Percentiles rank a stretch among this genome's conserved stretches.
Conservation (phyloP, 352 stramenopile genomes). For the Pythium rishiriense region DNA sequence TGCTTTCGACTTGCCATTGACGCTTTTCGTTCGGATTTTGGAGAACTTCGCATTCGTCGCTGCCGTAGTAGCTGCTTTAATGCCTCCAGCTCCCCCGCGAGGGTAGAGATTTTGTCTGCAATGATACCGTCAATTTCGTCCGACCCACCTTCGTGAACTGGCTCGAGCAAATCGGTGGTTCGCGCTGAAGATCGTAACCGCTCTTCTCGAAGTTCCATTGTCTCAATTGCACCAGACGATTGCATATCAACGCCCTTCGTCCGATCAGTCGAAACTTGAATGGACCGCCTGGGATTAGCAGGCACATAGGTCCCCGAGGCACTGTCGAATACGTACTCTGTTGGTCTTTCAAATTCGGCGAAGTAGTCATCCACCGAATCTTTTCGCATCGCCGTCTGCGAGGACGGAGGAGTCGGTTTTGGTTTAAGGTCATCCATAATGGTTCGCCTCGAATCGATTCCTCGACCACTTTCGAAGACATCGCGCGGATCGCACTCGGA, state of each 20-base stretch:
- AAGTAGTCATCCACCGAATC: slow-evolving; percentile 73
- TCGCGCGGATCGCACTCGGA: neutral
- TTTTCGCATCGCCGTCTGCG: neutral
- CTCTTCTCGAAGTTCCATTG: slow-evolving; percentile 1
- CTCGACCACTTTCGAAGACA: slow-evolving; percentile 17
- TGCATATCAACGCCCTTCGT: neutral
- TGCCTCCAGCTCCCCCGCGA: slow-evolving; percentile 63
- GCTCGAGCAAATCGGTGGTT: slow-evolving; percentile 1
- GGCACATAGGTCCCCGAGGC: slow-evolving; percentile 58
- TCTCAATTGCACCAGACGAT: neutral
- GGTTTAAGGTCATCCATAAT: slow-evolving; percentile 71
- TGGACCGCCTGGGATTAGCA: slow-evolving; percentile 2
- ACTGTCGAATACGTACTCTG: slow-evolving; percentile 78
- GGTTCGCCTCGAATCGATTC: slow-evolving; percentile 16
- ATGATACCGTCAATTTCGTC: slow-evolving; percentile 66
- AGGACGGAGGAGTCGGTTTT: neutral
- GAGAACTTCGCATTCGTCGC: slow-evolving; percentile 16
- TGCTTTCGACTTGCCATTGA: slow-evolving; percentile 39
- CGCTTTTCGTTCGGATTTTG: slow-evolving; percentile 1
- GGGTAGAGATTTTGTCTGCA: slow-evolving; percentile 76
- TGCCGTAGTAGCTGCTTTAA: slow-evolving; percentile 70
- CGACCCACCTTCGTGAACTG: slow-evolving; percentile 26
- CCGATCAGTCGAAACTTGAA: neutral
- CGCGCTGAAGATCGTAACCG: slow-evolving; percentile 1
- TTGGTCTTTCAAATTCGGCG: slow-evolving; percentile 69